Evolutionary conservation across 2,329 filamentous ascomycete species (phyloP), one percentile per base, ranked within the genome.

Genomic region (Leptographium flavum): DNA sequence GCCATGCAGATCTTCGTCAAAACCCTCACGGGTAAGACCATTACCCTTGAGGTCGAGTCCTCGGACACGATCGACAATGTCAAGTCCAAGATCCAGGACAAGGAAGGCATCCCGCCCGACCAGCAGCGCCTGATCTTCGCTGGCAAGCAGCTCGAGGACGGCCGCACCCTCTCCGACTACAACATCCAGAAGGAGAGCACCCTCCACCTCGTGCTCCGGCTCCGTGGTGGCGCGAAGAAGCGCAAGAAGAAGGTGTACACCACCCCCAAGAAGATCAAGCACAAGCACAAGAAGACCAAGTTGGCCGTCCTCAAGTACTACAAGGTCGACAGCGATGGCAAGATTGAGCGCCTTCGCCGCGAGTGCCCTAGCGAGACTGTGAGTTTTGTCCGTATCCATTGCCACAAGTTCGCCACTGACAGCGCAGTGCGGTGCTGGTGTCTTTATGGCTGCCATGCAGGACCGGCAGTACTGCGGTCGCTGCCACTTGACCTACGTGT

Each of bases 251-350:
- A 98, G 88, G 92, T 98, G 60, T 98, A 98, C 85, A 96, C 87
- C 68, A 98, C 92, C 64, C 92, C 92, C 70, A 98, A 98, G 88
- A 98, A 98, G 87, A 98, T 98, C 84, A 98, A 98, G 92, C 92
- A 98, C 83, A 98, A 98, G 88, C 84, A 87, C 78, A 98, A 96
- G 87, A 98, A 98, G 90, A 94, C 85, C 81, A 98, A 98, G 84
- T 76, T 98, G 70, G 92, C 92, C 63, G 90, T 98, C 60, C 88
- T 98, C 71, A 98, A 98, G 83, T 98, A 98, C 86, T 98, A 98
- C 86, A 98, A 98, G 86, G 92, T 98, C 62, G 92, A 96, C 71
- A 87, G 85, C 61, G 92, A 98, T 64, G 92, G 93, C 73, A 96
- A 96, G 83, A 96, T 98, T 63, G 92, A 98, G 84, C 92, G 92